Base-by-base conservation (phyloP, 73 alveolate species). In the Breviolum minutum region DNA sequence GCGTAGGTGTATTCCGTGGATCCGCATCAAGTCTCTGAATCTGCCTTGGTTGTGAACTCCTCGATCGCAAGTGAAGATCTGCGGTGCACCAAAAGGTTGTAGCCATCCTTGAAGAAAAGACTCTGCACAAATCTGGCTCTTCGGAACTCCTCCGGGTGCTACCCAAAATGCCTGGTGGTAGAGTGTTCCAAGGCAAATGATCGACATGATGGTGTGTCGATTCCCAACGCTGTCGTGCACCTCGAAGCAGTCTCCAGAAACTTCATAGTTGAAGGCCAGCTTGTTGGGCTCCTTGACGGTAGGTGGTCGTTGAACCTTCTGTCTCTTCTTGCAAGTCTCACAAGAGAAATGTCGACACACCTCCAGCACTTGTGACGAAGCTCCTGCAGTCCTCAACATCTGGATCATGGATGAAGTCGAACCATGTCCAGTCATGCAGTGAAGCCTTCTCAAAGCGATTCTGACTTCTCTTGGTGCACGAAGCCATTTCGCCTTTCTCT, bases 71-170 rank as follows among this genome's bases (percentile, higher is more conserved):
- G 32, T 24, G 85, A 76, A 13, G 5, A 5, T 19, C 29, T n/a
- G 85, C 2, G 85, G 85, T 2, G 85, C 48, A 5, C 85, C 85
- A 76, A 76, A 76, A 5, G 85, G 85, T 76, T 13, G 48, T 22
- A 76, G 13, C 85, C 85, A 76, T 1, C 85, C 85, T 22, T 76
- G 29, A 1, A 76, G 26, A 16, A 76, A n/a, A 12, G 85, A 8
- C 6, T 76, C 85, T 19, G 85, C 85, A 6, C 85, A 76, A 19
- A 76, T 40, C 17, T 40, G 19, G 85, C 85, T 76, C 5, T 76
- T 76, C 85, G 85, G 85, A 2, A 76, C 85, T 76, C 85, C 85
- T 22, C 85, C 85, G 1, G 48, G 48, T n/a, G 85, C 85, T 11
- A 76, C 85, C 85, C 85, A 76, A 27, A 27, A 76, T 2, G 48